Evolutionary conservation across 345 rosid genomes (phyloP), one percentile per base, ranked within the genome.

Genomic region (Arabidopsis arenosa): DNA sequence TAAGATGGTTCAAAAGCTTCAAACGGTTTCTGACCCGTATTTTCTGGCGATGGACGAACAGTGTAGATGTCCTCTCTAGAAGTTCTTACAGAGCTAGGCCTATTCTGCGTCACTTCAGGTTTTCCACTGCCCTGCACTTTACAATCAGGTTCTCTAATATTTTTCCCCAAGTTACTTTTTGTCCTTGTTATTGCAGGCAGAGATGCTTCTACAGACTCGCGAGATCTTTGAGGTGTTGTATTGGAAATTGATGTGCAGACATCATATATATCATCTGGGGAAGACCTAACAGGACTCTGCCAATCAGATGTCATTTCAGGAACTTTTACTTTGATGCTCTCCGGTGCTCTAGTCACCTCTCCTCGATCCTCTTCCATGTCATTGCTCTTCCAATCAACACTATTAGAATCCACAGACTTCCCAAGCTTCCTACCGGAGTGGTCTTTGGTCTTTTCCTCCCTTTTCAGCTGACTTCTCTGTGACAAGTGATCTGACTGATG

Each of bases 231-330:
- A 60, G 67, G 51, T 44, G 39, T 56, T 11, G 37, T 23, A 53
- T 63, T 70, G 61, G 80, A 72, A n/a, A 72, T 59, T 59, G 81
- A 66, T 41, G 69, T 53, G 69, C 81, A 78, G 56, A 78, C 48
- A 41, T 54, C 73, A 32, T 65, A 53, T 43, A 78, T 78, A 59
- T 84, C 87, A 44, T 67, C 80, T 62, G 48, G 61, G 49, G 80
- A 47, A 70, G 79, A 73, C 75, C 56, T 80, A 57, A 55, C 76
- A 63, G 72, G 68, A 68, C 64, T 80, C 51, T 61, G 80, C 72
- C 56, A 21, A 45, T 75, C 72, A 40, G 66, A 80, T 45, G 82
- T 57, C 71, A 73, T 81, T 70, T 68, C 77, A 37, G 71, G 76
- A 5, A 36, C 39, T 58, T 77, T 73, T 66, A 74, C 74, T 70